phyloP scores from a whole-genome alignment of 2,329 filamentous ascomycete species.

The Fusarium subglutinans region DNA sequence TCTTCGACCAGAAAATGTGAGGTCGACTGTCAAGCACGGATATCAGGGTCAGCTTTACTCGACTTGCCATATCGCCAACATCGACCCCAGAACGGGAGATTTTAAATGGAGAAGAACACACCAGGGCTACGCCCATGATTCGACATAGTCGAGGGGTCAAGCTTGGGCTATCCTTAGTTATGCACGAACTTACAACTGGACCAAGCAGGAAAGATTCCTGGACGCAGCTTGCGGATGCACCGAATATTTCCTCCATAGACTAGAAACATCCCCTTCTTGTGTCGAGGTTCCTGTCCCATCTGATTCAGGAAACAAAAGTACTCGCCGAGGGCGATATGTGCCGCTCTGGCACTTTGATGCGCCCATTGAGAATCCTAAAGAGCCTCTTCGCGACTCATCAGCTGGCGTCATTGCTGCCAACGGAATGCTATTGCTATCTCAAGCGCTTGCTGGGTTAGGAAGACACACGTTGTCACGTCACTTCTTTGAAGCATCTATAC shows the following conservation, averaged over 20 bases:
- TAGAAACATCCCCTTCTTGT: conserved; percentile 43
- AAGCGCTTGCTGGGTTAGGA: conserved; percentile 41
- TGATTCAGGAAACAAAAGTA: neutral
- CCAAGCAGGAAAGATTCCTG: conserved; percentile 53
- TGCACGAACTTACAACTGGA: conserved; percentile 59
- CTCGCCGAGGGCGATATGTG: conserved; percentile 26
- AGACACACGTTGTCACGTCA: conserved; percentile 19
- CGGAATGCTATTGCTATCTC: conserved; percentile 52
- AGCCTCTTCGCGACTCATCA: conserved; percentile 49
- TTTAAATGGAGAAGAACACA: conserved; percentile 48
- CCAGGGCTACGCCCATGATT: conserved; percentile 56
- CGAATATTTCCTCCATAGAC: conserved; percentile 56
- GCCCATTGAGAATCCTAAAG: conserved; percentile 36
- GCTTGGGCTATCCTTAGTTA: conserved; percentile 61
- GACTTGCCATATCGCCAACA: conserved; percentile 55
- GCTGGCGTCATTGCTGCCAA: conserved; percentile 54
- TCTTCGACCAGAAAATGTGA: conserved; percentile 45
- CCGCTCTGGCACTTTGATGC: conserved; percentile 53
- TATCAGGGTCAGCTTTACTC: conserved; percentile 28
- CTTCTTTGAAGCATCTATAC: conserved; percentile 35
- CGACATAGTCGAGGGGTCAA: conserved; percentile 61
- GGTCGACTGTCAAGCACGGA: neutral
- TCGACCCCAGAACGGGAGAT: conserved; percentile 34
- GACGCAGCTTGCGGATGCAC: conserved; percentile 55
- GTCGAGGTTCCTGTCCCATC: conserved; percentile 20